phyloP scores from a whole-genome alignment of 805 yeast genomes.

The Metschnikowia lachancei region DNA sequence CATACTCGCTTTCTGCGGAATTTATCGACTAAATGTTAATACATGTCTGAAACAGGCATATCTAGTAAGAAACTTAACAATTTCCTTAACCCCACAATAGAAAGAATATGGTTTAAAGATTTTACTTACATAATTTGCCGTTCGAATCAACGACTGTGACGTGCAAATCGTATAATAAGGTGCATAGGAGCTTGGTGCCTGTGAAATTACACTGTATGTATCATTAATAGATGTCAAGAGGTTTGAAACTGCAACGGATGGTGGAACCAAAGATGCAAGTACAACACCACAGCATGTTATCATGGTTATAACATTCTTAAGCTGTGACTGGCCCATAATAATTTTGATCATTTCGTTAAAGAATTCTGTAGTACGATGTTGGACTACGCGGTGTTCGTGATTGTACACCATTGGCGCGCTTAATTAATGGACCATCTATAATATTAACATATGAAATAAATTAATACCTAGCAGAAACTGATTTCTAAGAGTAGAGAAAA shows the following conservation, averaged over 20 bases:
- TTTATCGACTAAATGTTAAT: slow-evolving; percentile 11
- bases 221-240: slow-evolving; percentile 7
- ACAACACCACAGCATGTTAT: not conserved
- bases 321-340: not conserved
- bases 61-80: not conserved
- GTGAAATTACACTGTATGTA: slow-evolving; percentile 1
- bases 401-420: slow-evolving; percentile 2
- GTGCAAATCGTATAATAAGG: slow-evolving; percentile 16
- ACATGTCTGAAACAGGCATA: not conserved
- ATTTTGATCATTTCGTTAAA: slow-evolving; percentile 1
- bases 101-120: not conserved
- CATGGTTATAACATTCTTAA: not conserved
- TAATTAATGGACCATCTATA: slow-evolving; percentile 17
- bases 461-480: slow-evolving; percentile 18
- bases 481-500: slow-evolving; percentile 10
- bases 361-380: not conserved
- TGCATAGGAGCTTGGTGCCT: slow-evolving; percentile 12
- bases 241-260: slow-evolving; percentile 4
- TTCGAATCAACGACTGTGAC: slow-evolving; percentile 11
- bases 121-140: slow-evolving; percentile 14
- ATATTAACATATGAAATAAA: slow-evolving; percentile 22
- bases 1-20: slow-evolving; percentile 26
- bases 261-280: slow-evolving; percentile 2
- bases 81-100: not conserved
- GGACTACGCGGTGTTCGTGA: not conserved